These are phyloP conservation scores for Pseudogymnoascus sp. DNA, from an alignment of 2,329 filamentous ascomycete species.

Conservation along the genomic window DNA sequence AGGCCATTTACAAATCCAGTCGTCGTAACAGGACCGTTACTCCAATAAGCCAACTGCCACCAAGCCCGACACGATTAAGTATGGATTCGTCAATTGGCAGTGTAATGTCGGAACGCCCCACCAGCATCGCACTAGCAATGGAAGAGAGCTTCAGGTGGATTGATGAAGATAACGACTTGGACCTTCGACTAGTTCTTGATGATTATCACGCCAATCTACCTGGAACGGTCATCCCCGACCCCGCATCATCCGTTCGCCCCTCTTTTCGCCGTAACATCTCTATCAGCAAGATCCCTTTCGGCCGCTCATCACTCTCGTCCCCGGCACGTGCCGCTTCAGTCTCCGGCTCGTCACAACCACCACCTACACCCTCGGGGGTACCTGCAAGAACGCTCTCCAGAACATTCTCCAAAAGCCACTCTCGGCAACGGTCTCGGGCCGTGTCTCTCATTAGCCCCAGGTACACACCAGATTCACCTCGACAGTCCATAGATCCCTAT, in stretches of 20 bases:
- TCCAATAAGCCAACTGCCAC: slow-evolving; percentile 26
- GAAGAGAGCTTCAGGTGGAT: slow-evolving; percentile 65
- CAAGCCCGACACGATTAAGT: slow-evolving; percentile 21
- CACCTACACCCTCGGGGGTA: slow-evolving; percentile 19
- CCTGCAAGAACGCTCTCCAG: background rate
- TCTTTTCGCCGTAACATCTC: slow-evolving; percentile 66
- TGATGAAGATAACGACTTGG: slow-evolving; percentile 62
- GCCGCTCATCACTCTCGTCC: slow-evolving; percentile 43
- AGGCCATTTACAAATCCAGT: slow-evolving; percentile 44
- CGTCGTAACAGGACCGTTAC: slow-evolving; percentile 30
- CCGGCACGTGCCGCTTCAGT: slow-evolving; percentile 22
- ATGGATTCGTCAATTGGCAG: slow-evolving; percentile 15
- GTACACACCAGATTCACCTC: slow-evolving; percentile 36
- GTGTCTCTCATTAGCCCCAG: slow-evolving; percentile 44
- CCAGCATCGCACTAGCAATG: slow-evolving; percentile 31
- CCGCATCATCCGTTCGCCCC: slow-evolving; percentile 41
- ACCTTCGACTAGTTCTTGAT: slow-evolving; percentile 57
- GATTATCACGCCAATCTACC: slow-evolving; percentile 59
- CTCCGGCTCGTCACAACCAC: slow-evolving; percentile 27
- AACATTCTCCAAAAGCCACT: slow-evolving; percentile 13
- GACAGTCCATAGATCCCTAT: slow-evolving; percentile 54
- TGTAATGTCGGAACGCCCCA: slow-evolving; percentile 15
- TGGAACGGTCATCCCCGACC: slow-evolving; percentile 40
- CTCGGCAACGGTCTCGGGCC: slow-evolving; percentile 42
- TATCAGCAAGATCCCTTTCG: slow-evolving; percentile 56